These are phyloP conservation scores for Choricystis sp. DNA, from an alignment of 139 green algal genomes.

Conservation along the genomic window DNA sequence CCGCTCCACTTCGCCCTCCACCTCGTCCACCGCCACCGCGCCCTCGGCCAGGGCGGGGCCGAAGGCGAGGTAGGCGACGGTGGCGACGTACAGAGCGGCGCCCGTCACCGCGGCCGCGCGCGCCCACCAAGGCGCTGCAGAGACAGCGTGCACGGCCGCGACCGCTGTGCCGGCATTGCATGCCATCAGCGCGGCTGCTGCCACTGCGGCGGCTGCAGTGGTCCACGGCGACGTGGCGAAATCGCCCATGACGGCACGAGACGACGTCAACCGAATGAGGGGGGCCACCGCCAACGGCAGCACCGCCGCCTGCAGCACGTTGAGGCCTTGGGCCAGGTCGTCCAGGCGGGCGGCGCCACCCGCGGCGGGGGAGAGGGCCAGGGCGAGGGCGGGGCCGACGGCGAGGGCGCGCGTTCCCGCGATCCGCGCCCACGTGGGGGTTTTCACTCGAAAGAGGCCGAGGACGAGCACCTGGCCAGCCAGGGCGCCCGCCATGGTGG, in stretches of 20 bases:
- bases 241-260: no score
- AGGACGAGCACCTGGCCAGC: not conserved
- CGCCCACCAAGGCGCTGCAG: not conserved
- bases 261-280: not conserved
- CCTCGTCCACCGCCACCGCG: not conserved
- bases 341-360: not conserved
- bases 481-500: not conserved
- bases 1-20: not conserved
- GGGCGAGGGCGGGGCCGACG: not conserved
- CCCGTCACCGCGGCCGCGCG: no score
- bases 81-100: not conserved
- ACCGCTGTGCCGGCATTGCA: not conserved
- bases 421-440: not conserved
- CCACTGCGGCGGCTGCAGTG: no score
- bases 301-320: not conserved
- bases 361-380: not conserved
- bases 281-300: not conserved
- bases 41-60: not conserved
- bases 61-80: not conserved
- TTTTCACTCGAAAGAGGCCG: not conserved
- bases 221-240: not conserved
- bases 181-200: not conserved
- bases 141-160: not conserved
- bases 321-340: not conserved
- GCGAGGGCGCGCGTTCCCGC: no score